Base-by-base conservation (phyloP, 1,284 basidiomycete genomes). In the Vanrija sp. region DNA sequence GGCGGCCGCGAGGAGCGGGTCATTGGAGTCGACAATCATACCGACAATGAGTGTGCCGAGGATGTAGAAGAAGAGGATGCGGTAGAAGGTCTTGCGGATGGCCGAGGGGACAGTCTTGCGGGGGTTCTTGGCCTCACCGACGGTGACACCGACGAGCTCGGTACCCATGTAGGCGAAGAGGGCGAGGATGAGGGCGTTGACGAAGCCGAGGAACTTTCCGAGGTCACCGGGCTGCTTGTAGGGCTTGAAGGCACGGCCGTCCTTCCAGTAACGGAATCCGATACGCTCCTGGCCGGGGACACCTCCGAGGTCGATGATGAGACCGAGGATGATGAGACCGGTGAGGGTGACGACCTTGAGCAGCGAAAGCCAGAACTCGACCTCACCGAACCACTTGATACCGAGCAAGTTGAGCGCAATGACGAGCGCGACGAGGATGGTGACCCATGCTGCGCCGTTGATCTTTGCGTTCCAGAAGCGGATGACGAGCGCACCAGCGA, bases 41-140 rank as follows among this genome's bases (percentile, higher is more conserved):
- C 85, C 82, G 66, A 88, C 84, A 43, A 86, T 82, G 57, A 89
- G 63, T 23, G 68, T 66, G 44, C 62, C 58, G 39, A 68, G 38
- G 38, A 77, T 64, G 68, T 89, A 90, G 80, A 91, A 90, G 50
- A 89, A 75, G 29, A 82, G 68, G 65, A 86, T 84, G 61, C 84
- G 81, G 74, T 63, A 72, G 65, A 79, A 79, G 25, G 80, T 81
- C 65, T 80, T 78, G 56, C 77, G 75, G 66, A 84, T 83, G 4
- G 83, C 83, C 7, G 75, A 75, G 5, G 84, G 83, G 51, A 85
- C 82, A 44, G 81, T 82, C 71, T 82, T 82, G 50, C 83, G 75
- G 7, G 84, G 84, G 70, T 84, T 83, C 67, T 69, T 71, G 49
- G 73, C 69, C 58, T 79, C 78, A 38, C 78, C 79, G 49, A 78